Evolutionary conservation across 2,329 filamentous ascomycete genomes (phyloP), one percentile per base, ranked within the genome.

Genomic region (Ramularia collo-cygni): DNA sequence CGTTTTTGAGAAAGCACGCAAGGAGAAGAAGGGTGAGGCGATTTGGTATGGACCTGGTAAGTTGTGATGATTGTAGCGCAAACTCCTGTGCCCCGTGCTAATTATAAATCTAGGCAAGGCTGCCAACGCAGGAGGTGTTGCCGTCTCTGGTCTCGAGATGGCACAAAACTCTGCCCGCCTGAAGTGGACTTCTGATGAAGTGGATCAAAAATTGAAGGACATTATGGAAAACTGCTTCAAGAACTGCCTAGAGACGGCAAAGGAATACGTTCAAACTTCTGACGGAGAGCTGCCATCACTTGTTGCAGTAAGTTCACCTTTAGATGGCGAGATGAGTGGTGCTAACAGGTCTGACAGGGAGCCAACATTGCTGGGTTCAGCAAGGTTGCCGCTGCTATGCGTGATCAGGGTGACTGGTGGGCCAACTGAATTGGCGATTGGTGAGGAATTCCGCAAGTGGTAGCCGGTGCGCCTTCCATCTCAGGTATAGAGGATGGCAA

Each of bases 101-200:
- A n/a, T n/a, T n/a, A n/a, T n/a, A n/a, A n/a, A n/a, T n/a, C 33
- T 43, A 49, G 60, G 87, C 56, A 96, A 96, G 79, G 92, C 92
- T 21, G 86, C 90, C 71, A 96, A 96, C 74, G 88, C 87, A 54
- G 92, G 92, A 66, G 92, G 92, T 75, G 92, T 96, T 42, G 92
- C 92, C 42, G 92, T 98, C 28, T 95, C 88, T 2, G 92, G 92
- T 56, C 79, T 98, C 31, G 92, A 98, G 77, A 98, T 98, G 92
- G 89, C 90, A 6, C 92, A 98, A 79, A 96, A 98, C 79, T 90
- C 83, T 52, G 69, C 82, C 66, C 83, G 90, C 46, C 74, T 95
- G 52, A 76, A 70, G 60, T 98, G 92, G 92, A 85, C 85, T 18
- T 61, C 74, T 33, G 85, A 95, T 73, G 84, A 95, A 72, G 92